Percentiles rank a stretch among this genome's conserved stretches.
Conservation (phyloP, 371 early-diverging fungal genomes). For the Mucor velutinosus region DNA sequence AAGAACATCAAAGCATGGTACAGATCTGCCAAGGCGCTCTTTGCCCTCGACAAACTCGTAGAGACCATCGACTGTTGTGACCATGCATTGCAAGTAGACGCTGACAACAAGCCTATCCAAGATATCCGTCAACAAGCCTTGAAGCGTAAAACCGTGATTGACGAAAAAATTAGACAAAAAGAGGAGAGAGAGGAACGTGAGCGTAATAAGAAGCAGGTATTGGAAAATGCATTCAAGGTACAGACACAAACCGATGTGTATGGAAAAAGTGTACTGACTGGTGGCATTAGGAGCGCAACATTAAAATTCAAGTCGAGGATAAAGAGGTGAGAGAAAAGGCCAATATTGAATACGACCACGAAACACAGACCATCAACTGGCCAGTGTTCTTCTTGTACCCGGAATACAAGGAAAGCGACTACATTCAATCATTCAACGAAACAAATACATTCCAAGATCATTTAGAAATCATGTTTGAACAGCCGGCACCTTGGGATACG, state of each 20-base stretch:
- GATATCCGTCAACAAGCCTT: conserved; percentile 45
- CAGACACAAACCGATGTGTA: neutral
- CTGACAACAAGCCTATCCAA: conserved; percentile 68
- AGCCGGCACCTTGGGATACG: conserved; percentile 85
- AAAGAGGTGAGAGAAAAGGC: conserved; percentile 44
- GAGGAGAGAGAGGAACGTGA: conserved; percentile 51
- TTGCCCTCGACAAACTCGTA: conserved; percentile 72
- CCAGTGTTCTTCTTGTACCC: conserved; percentile 96
- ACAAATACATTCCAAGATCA: conserved; percentile 82
- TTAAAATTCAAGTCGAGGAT: conserved; percentile 52
- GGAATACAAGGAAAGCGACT: conserved; percentile 89
- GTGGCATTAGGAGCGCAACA: conserved; percentile 51
- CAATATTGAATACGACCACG: conserved; percentile 68
- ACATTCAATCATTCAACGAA: conserved; percentile 87
- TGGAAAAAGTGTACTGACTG: neutral
- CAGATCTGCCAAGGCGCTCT: conserved; percentile 85
- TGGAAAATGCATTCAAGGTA: conserved; percentile 57
- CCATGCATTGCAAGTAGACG: conserved; percentile 68
- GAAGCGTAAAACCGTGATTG: conserved; percentile 42
- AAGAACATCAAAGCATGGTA: conserved; percentile 90
- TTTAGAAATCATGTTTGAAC: conserved; percentile 81
- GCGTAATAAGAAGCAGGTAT: conserved; percentile 44
- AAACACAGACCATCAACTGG: conserved; percentile 70
- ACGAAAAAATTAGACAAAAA: conserved; percentile 46
- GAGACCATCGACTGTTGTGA: conserved; percentile 90